Conservation (phyloP, 257 asterid species). For the Solanum sejunctum region DNA sequence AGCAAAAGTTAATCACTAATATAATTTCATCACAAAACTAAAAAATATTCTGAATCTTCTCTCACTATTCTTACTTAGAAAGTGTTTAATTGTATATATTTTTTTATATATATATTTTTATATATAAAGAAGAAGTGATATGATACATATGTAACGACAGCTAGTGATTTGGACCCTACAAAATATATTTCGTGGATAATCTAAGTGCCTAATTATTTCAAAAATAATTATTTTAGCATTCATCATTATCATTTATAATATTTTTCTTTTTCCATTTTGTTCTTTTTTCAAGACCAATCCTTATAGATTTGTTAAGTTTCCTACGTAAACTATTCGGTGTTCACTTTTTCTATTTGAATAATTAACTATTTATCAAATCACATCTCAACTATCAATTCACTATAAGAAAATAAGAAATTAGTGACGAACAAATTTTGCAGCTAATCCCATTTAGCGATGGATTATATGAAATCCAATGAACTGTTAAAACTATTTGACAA, state of each 20-base stretch:
- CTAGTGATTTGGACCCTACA: not conserved
- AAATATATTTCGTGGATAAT: not conserved
- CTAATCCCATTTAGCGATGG: no score
- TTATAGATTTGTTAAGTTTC: not conserved
- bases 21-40: no score
- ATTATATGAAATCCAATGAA: no score
- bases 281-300: not conserved
- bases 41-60: not conserved
- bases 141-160: not conserved
- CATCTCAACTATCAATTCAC: not conserved
- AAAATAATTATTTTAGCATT: not conserved
- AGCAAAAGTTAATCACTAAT: not conserved
- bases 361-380: not conserved
- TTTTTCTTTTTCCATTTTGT: not conserved
- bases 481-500: no score
- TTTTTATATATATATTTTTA: no score
- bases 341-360: not conserved
- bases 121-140: not conserved
- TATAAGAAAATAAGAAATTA: no score
- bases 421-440: no score
- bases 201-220: not conserved
- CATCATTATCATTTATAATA: not conserved
- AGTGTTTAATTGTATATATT: no score
- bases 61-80: no score
- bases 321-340: fast-evolving